Conservation (phyloP, 2,329 filamentous ascomycete species). For the Aspergillus eucalypticola region DNA sequence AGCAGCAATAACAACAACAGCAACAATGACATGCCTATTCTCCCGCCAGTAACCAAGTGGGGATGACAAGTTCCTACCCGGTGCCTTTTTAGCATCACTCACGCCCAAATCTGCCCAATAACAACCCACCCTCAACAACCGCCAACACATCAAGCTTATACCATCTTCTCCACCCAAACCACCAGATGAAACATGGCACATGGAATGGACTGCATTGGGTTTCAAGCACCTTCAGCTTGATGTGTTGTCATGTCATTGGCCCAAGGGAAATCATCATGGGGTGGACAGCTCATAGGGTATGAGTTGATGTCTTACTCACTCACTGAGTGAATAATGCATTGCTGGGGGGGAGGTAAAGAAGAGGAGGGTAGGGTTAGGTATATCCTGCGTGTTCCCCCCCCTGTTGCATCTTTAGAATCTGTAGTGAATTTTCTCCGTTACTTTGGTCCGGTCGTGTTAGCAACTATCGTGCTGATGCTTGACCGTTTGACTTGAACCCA, state of each 20-base stretch:
- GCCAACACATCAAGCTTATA: no score
- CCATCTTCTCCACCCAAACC: no score
- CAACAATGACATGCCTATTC: no score
- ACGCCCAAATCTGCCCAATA: no score
- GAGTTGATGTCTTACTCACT: neutral
- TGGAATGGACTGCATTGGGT: neutral
- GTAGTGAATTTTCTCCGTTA: neutral
- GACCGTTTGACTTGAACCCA: neutral
- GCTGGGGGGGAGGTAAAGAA: no score
- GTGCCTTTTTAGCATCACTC: no score
- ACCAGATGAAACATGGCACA: no score
- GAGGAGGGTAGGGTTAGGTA: neutral
- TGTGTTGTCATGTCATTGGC: slow-evolving; percentile 3
- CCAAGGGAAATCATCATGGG: neutral
- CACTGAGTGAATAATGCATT: neutral
- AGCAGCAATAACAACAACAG: no score
- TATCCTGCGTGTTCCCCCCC: neutral
- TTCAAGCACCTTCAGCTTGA: neutral
- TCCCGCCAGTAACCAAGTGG: no score
- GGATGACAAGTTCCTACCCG: no score
- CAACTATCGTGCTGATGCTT: neutral
- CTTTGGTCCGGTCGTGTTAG: neutral
- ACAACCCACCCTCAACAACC: no score
- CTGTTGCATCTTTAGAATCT: neutral
- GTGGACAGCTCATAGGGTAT: slow-evolving; percentile 9